These are phyloP conservation scores for Tricharina praecox DNA, from an alignment of 495 filamentous ascomycete genomes.

Conservation along the genomic window DNA sequence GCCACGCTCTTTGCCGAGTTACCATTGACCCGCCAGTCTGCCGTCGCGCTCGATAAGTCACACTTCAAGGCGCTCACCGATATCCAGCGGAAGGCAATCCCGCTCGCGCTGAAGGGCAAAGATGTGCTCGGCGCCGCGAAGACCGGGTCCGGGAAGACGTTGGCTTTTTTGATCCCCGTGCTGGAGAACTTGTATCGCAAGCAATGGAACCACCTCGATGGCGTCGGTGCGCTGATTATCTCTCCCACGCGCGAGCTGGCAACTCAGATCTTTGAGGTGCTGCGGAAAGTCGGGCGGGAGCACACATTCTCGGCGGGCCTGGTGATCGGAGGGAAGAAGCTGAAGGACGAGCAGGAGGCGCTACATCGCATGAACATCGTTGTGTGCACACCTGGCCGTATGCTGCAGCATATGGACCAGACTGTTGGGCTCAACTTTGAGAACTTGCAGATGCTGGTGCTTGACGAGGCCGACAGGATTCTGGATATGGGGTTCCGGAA, in stretches of 20 bases:
- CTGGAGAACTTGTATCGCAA: constrained; percentile 87
- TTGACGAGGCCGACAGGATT: constrained; percentile 93
- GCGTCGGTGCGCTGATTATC: constrained; percentile 79
- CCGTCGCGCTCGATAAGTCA: constrained; percentile 60
- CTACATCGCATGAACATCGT: constrained; percentile 92
- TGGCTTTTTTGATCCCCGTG: constrained; percentile 82
- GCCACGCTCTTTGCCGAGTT: constrained; percentile 53
- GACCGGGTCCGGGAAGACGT: constrained; percentile 90
- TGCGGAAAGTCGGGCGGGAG: constrained; percentile 75
- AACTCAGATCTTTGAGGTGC: constrained; percentile 90
- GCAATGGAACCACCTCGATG: constrained; percentile 81
- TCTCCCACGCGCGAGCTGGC: constrained; percentile 90
- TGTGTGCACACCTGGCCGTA: constrained; percentile 85
- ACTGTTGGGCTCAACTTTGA: constrained; percentile 78
- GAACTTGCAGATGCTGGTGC: constrained; percentile 78
- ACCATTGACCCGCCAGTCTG: constrained; percentile 72
- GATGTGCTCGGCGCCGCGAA: constrained; percentile 94
- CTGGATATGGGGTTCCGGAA: constrained; percentile 95
- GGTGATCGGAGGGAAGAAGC: constrained; percentile 84
- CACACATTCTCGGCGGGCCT: constrained; percentile 86
- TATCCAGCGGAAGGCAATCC: constrained; percentile 76
- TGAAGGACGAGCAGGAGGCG: constrained; percentile 74
- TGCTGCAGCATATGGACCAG: constrained; percentile 92
- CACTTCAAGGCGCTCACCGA: constrained; percentile 85
- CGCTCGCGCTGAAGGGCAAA: constrained; percentile 62